Evolutionary conservation across 768 basidiomycete species (phyloP), one percentile per base, ranked within the genome.

Genomic region (Pleurotus platypus): DNA sequence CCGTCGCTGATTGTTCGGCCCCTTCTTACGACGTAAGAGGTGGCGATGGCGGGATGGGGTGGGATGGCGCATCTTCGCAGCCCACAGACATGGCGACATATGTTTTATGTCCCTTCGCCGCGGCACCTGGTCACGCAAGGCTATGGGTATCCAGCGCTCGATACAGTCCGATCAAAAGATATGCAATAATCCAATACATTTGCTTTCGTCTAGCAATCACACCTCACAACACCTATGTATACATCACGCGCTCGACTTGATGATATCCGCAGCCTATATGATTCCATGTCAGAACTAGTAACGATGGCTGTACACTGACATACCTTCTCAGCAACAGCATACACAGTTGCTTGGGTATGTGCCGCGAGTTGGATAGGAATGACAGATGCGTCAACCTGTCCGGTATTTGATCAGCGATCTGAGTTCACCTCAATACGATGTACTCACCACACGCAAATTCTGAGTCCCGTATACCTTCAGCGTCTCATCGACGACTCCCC

Each of bases 401-500:
- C 9, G 13, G 4, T 20, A 20, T 26, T 27, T 13, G 37, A 39
- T 12, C 11, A 18, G n/a, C 20, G 13, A 35, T 4, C 48, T 9
- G 24, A n/a, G 26, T 30, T 22, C n/a, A 5, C 15, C 3, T 7
- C n/a, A 20, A n/a, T 37, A 45, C 2, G 13, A 13, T 49, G 2
- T 27, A 57, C 59, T 3, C 4, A 64, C 64, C 38, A 64, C 60
- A 8, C 60, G 62, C 2, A 64, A 16, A 49, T 63, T 64, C 1
- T 45, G 37, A 13, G 64, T 63, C 20, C 61, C 65, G 24, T 66
- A 65, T 2, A 66, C 62, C 22, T 39, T 49, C 49, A 66, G 48
- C 2, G 58, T 39, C 1, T 60, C 12, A 46, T 67, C 66, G 5
- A 67, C 66, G 5, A 64, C 65, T 16, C 66, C 65, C 3, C 72